A percentile compares a stretch with the other conserved stretches of the same genome.
phyloP scores from a whole-genome alignment of 2,329 filamentous ascomycete species.

The Aureobasidium subglaciale region DNA sequence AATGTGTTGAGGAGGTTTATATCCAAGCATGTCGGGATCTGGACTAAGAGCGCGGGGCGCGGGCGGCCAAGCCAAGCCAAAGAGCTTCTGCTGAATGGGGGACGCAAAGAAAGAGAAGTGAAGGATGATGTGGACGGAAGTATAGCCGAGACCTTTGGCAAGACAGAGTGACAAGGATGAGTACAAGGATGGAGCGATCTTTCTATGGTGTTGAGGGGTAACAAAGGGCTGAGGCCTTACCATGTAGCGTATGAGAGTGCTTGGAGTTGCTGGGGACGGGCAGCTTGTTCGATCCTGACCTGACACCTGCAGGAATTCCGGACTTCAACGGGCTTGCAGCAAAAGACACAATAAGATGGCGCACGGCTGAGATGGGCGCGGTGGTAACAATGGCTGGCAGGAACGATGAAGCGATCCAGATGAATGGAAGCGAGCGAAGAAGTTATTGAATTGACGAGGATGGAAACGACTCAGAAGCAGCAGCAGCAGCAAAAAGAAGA shows the following conservation, averaged over 20 bases:
- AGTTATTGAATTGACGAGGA: constrained; percentile 6
- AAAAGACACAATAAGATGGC: not conserved
- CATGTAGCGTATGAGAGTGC: constrained; percentile 12
- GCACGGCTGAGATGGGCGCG: not conserved
- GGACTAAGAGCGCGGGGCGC: constrained; percentile 12
- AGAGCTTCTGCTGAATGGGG: not conserved
- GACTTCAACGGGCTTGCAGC: constrained; percentile 14
- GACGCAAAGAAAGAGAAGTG: constrained; percentile 8
- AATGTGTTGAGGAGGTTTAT: constrained; percentile 5
- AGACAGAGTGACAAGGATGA: not conserved
- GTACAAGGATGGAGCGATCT: constrained; percentile 7
- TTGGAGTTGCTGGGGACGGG: constrained; percentile 4
- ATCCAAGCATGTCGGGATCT: not conserved
- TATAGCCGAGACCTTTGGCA: constrained; percentile 1
- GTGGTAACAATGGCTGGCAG: not conserved
- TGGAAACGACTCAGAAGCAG: not conserved
- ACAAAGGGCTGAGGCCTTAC: constrained; percentile 12
- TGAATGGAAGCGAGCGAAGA: not conserved
- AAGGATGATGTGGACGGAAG: not conserved
- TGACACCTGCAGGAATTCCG: constrained; percentile 16
- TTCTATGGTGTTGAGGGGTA: constrained; percentile 10
- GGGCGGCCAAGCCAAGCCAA: constrained; percentile 7
- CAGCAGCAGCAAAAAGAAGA: constrained; percentile 7
- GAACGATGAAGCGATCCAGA: not conserved
- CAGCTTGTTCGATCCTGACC: constrained; percentile 7